These are phyloP conservation scores for Azolla pinnata DNA, from an alignment of 75 land plant species.

Conservation along the genomic window DNA sequence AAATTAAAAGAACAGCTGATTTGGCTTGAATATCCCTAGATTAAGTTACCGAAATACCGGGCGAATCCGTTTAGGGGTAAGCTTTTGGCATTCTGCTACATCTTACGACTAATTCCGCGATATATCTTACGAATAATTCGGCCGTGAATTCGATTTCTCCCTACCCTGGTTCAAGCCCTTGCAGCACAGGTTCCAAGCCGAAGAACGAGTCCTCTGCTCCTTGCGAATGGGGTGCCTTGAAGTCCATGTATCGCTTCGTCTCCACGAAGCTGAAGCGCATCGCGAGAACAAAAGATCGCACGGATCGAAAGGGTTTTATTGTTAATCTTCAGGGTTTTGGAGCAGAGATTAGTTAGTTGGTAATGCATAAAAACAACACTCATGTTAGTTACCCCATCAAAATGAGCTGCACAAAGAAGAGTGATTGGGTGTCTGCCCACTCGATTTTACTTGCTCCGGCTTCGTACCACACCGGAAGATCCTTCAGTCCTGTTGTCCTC, in stretches of 20 bases:
- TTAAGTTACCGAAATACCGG: too few species aligned
- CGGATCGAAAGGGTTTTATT: too few species aligned
- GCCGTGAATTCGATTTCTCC: too few species aligned
- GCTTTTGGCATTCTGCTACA: too few species aligned
- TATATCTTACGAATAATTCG: too few species aligned
- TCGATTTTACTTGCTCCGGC: conserved; percentile 71
- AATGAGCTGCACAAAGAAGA: conserved; percentile 62
- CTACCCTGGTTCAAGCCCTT: conserved; percentile 77
- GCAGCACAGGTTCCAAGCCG: conserved; percentile 65
- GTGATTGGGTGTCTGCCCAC: conserved; percentile 60
- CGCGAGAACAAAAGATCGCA: conserved; percentile 7
- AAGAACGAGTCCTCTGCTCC: conserved; percentile 61
- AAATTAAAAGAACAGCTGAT: not conserved
- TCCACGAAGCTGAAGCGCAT: conserved; percentile 85
- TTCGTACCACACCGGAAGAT: conserved; percentile 83
- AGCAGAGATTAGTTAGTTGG: too few species aligned
- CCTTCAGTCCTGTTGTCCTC: conserved; percentile 44
- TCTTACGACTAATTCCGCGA: too few species aligned
- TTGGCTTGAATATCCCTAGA: too few species aligned
- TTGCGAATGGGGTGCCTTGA: conserved; percentile 68
- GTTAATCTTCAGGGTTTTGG: too few species aligned
- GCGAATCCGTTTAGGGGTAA: too few species aligned
- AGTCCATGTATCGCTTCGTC: conserved; percentile 85
- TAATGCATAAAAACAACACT: too few species aligned
- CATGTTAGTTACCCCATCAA: conserved; percentile 97